Evolutionary conservation across 2,329 filamentous ascomycete genomes (phyloP), one percentile per base, ranked within the genome.

Genomic region (Drechslerella coelobrocha): DNA sequence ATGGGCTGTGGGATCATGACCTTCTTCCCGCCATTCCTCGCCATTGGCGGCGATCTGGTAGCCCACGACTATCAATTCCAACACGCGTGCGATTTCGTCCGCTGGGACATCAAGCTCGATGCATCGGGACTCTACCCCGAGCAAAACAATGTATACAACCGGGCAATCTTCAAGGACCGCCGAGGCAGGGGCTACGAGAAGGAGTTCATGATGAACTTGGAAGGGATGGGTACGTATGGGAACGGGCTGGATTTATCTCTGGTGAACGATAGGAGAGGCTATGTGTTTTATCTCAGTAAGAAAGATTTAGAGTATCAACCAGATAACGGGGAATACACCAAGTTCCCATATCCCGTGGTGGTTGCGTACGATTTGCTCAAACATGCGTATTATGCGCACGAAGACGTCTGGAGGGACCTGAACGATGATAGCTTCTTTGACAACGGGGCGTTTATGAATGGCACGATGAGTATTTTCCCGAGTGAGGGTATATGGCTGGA

Each of bases 141-240:
- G 21, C 59, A 60, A 37, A 39, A 71, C 50, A 71, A 71, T 31
- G 53, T 54, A n/a, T 71, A 54, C 53, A 63, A 71, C 59, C 55
- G 66, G 27, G 66, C 66, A 10, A 55, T 59, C 21, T 71, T 71
- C 31, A 63, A 71, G 48, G 66, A 63, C 39, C 47, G 53, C 17
- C 59, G 53, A 5, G 66, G 52, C 12, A 59, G 47, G 19, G 59
- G 66, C 21, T 71, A 59, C 31, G 66, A 71, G 47, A 63, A 50
- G 21, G 53, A 71, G 21, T 71, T 71, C 43, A 71, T 63, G 47
- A 71, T 71, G 66, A 63, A 71, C n/a, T 26, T 71, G 1, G 66
- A 71, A 24, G 66, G 59, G 17, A 71, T 71, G 66, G 59, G 48
- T 10, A 60, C 66, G 1, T 71, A 71, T n/a, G 59, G 59, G n/a